Percentiles rank a stretch among this genome's conserved stretches.
Conservation (phyloP, 805 yeast genomes). For the Metschnikowia reukaufii region DNA sequence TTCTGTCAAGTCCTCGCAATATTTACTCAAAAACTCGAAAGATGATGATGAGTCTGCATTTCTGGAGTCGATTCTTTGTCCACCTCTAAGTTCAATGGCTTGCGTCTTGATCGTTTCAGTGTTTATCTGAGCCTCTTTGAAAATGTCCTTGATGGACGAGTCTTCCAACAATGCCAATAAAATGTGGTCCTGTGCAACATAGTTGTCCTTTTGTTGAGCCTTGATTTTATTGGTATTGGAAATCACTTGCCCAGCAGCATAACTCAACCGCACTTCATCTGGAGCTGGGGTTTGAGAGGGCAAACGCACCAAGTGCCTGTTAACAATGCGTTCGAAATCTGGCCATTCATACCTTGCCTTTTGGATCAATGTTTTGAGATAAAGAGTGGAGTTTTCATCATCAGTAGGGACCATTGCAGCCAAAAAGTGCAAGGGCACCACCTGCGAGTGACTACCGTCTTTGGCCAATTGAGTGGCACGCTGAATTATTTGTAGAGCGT, state of each 20-base stretch:
- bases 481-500: conserved; percentile 80
- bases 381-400: conserved; percentile 45
- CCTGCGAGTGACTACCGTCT: conserved; percentile 79
- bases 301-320: conserved; percentile 74
- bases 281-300: conserved; percentile 93
- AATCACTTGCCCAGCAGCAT: conserved; percentile 73
- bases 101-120: conserved; percentile 74
- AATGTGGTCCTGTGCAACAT: conserved; percentile 92
- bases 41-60: conserved; percentile 88
- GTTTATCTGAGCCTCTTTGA: conserved; percentile 71
- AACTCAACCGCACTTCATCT: conserved; percentile 69
- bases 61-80: conserved; percentile 87
- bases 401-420: conserved; percentile 85
- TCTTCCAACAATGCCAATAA: conserved; percentile 84
- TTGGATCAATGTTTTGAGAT: conserved; percentile 78
- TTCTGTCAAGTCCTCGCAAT: conserved; percentile 92
- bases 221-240: conserved; percentile 75
- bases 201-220: conserved; percentile 85
- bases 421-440: conserved; percentile 83
- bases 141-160: conserved; percentile 60
- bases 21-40: conserved; percentile 81
- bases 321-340: conserved; percentile 73
- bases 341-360: conserved; percentile 89
- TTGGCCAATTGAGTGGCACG: conserved; percentile 79
- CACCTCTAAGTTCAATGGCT: conserved; percentile 80